Evolutionary conservation across 148 eudicot species (phyloP), one percentile per base, ranked within the genome.

Genomic region (Amaranthus cruentus): DNA sequence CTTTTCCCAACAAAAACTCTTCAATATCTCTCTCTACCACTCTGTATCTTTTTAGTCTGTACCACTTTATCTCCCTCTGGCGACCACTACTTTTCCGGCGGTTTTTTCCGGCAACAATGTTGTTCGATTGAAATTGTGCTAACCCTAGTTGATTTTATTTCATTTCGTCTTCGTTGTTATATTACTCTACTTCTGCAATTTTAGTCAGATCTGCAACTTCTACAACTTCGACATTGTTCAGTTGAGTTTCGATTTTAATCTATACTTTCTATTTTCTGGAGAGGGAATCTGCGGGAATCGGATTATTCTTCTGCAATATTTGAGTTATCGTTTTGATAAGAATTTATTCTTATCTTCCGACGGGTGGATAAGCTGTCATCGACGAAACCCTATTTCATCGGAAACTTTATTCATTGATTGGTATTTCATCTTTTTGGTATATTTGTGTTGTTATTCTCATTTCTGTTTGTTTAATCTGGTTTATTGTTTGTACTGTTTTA

Each of bases 251-350:
- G 38, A 28, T 28, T 28, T 28, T 28, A 28, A 28, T 28, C 38
- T 28, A 28, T 28, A 28, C 38, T 28, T 28, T 28, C 38, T 28
- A 2, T 28, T 28, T 28, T 1, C 38, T 28, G 38, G 38, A 62
- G 66, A 74, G 61, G 47, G 12, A 66, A 68, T 64, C 38, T 66
- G 58, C 72, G 78, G 59, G 66, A 57, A 5, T n/a, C 47, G 21
- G 47, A n/a, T 65, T 9, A 15, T 65, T 15, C 38, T 28, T 58
- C 50, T 47, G 66, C 55, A 38, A 47, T 47, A 47, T 12, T 46
- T 54, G 55, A n/a, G 55, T 53, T 15, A 66, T 66, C 69, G 38
- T 66, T 66, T 12, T 13, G n/a, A 6, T 9, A 64, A 50, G 11
- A 14, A 7, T 66, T 53, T 9, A 15, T 66, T 3, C 15, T 47